A percentile compares a stretch with the other conserved stretches of the same genome.
Conservation (phyloP, 352 stramenopile species). For the Globisporangium splendens region DNA sequence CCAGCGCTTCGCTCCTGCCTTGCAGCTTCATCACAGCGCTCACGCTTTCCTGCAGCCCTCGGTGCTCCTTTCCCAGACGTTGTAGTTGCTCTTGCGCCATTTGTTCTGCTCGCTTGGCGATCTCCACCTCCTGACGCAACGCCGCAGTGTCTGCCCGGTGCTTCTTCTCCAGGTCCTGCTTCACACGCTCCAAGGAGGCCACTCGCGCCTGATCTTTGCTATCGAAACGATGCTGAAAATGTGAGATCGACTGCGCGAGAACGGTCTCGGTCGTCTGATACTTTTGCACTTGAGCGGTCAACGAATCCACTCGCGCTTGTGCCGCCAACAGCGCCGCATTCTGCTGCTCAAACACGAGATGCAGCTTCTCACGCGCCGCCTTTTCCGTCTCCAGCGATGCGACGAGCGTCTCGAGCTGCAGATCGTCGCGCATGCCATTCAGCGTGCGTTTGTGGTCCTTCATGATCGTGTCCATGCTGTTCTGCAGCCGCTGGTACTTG, state of each 20-base stretch:
- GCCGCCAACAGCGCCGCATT: constrained; percentile 35
- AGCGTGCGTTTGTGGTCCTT: constrained; percentile 49
- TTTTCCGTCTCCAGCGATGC: constrained; percentile 62
- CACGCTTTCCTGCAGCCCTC: constrained; percentile 23
- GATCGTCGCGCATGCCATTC: constrained; percentile 39
- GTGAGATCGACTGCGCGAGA: constrained; percentile 58
- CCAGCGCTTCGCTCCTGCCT: constrained; percentile 21
- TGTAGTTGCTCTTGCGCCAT: constrained; percentile 32
- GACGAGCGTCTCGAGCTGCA: constrained; percentile 43
- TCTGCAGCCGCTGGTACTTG: constrained; percentile 30
- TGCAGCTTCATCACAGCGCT: constrained; percentile 18
- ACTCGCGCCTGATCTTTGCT: constrained; percentile 59
- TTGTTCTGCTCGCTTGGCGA: constrained; percentile 21
- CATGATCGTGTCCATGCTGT: constrained; percentile 37
- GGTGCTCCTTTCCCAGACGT: constrained; percentile 25
- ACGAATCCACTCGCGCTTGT: constrained; percentile 37
- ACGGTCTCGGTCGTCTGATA: constrained; percentile 81
- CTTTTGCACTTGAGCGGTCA: constrained; percentile 42
- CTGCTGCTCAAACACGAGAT: constrained; percentile 34
- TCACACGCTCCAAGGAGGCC: constrained; percentile 33
- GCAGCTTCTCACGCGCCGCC: constrained; percentile 30
- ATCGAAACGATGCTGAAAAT: constrained; percentile 62
- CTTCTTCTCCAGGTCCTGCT: constrained; percentile 36
- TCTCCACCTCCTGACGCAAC: constrained; percentile 32
- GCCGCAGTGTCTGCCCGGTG: constrained; percentile 24